Evolutionary conservation across 768 basidiomycete genomes (phyloP).

Genomic region (Suillus americanus): DNA sequence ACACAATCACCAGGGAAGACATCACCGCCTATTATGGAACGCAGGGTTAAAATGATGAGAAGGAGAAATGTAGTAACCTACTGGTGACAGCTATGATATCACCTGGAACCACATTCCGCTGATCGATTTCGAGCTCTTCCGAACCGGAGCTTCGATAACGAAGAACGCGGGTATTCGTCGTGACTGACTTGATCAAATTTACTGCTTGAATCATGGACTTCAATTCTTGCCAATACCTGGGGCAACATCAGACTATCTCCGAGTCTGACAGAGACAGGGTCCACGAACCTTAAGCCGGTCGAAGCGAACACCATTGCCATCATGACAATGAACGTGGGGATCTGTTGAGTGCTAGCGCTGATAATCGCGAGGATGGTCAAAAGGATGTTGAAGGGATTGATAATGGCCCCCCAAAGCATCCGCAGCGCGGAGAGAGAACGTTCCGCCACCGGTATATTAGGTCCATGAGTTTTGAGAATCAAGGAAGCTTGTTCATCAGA

Average conservation of each 20-base stretch:
- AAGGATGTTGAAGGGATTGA: constrained; percentile 36
- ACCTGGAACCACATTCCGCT: constrained; percentile 31
- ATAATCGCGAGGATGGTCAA: constrained; percentile 30
- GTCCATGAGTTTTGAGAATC: constrained; percentile 23
- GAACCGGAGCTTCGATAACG: constrained; percentile 21
- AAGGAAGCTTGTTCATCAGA: constrained; percentile 19
- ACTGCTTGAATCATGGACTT: constrained; percentile 36
- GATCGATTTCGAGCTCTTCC: constrained; percentile 31
- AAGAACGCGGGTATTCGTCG: constrained; percentile 32
- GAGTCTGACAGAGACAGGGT: background rate
- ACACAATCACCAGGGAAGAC: constrained; percentile 38
- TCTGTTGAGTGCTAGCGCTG: constrained; percentile 33
- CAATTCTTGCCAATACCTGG: constrained; percentile 33
- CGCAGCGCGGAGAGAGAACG: constrained; percentile 29
- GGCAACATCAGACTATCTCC: background rate
- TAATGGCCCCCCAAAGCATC: constrained; percentile 32
- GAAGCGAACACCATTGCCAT: constrained; percentile 36
- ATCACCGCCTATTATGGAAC: constrained; percentile 26
- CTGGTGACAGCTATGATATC: constrained; percentile 32
- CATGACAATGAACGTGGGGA: constrained; percentile 35
- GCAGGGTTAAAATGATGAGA: background rate
- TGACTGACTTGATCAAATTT: constrained; percentile 32
- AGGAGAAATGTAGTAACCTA: constrained; percentile 8
- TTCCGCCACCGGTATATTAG: constrained; percentile 30
- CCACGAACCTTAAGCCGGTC: constrained; percentile 27